Evolutionary conservation across 768 basidiomycete genomes (phyloP), one percentile per base, ranked within the genome.

Genomic region (Leccinum boreale): DNA sequence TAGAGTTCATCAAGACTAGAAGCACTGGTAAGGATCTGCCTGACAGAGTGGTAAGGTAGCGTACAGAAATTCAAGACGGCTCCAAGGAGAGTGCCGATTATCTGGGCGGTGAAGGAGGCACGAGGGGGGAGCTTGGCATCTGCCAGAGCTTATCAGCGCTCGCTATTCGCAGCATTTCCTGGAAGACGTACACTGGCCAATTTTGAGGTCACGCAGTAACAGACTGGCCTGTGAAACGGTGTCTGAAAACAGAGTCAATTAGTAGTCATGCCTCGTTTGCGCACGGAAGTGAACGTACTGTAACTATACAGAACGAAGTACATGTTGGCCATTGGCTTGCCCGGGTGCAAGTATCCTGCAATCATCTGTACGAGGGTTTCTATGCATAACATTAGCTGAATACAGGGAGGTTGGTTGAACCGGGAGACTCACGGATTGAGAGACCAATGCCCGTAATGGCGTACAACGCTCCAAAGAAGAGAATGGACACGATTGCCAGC

Each of bases 61-160:
- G 44, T 48, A 79, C 81, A 61, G 53, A 77, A 82, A 65, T 79
- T 81, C 48, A 81, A 64, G 53, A 80, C 61, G 36, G 77, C 72
- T 9, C 80, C 85, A 33, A 87, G 71, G 44, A 87, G 69, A 6
- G 84, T 81, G 1, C 86, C 85, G 49, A 79, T 55, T 33, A 75
- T 77, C 64, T 86, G 85, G 7, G 83, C 82, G 19, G 78, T 75
- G 69, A 88, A 87, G 3, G 85, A 82, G 33, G 80, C 79, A 8
- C 85, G 82, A 47, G 86, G 86, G 33, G 85, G 83, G 42, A 87
- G 77, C 71, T 87, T 87, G 21, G 79, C 58, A 53, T 73, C 70
- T 71, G 42, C 49, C 1, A 35, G 17, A 4, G 47, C 15, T 39
- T 14, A 39, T 62, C 9, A 78, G 62, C 78, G 75, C 65, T 78